phyloP scores from a whole-genome alignment of 345 rosid genomes.

The Barbarea vulgaris region DNA sequence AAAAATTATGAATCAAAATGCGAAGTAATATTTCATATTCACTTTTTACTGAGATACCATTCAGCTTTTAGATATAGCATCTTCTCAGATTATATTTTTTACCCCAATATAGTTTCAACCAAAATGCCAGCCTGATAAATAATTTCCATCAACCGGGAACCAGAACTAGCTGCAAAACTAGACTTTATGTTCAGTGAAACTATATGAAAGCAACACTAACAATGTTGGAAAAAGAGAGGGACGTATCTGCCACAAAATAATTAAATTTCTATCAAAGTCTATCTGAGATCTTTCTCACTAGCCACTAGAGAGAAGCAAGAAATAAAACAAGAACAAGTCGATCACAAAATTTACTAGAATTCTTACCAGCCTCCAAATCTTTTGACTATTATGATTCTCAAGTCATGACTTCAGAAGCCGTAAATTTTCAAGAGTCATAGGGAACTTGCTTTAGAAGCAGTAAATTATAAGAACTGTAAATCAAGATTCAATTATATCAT shows the following conservation, averaged over 20 bases:
- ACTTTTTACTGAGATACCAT: too few relatives aligned
- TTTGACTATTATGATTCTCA: too few relatives aligned
- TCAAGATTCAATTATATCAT: too few relatives aligned
- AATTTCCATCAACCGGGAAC: background rate
- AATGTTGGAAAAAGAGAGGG: background rate
- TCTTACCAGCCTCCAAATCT: too few relatives aligned
- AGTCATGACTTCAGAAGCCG: too few relatives aligned
- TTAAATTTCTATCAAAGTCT: background rate
- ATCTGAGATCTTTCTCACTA: background rate
- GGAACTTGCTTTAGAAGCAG: too few relatives aligned
- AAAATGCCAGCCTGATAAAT: conserved; percentile 5
- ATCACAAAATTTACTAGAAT: background rate
- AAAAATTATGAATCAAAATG: background rate
- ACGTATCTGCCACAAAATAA: background rate
- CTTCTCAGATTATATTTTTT: background rate
- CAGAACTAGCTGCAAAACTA: background rate
- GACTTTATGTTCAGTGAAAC: background rate
- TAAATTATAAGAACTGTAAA: too few relatives aligned
- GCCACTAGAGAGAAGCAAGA: background rate
- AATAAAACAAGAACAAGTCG: background rate
- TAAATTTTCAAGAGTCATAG: too few relatives aligned
- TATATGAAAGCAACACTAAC: background rate
- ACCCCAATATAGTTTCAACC: background rate
- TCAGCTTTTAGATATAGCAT: background rate
- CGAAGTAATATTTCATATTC: background rate